phyloP scores from a whole-genome alignment of 352 stramenopile genomes.

The Poterioochromonas sp. region DNA sequence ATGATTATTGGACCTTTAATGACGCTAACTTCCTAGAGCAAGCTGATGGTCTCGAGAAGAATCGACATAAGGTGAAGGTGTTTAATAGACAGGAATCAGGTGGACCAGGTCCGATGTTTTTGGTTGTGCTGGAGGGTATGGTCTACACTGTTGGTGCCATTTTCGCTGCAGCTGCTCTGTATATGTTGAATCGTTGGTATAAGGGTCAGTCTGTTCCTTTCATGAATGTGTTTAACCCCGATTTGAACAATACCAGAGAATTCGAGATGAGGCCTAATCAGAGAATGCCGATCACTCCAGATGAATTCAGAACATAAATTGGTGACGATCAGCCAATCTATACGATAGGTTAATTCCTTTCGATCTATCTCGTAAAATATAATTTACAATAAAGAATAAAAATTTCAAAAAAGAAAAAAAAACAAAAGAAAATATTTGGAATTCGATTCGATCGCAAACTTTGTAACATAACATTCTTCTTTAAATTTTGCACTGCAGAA shows the following conservation, averaged over 20 bases:
- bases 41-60: not conserved
- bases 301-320: slow-evolving; percentile 26
- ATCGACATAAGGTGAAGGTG: slow-evolving; percentile 18
- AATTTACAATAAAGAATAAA: too few relatives aligned
- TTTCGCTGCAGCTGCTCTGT: slow-evolving; percentile 25
- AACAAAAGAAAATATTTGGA: too few relatives aligned
- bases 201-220: slow-evolving; percentile 26
- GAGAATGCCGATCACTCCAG: slow-evolving; percentile 25
- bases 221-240: slow-evolving; percentile 32
- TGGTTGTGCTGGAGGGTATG: slow-evolving; percentile 19
- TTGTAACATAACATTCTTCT: too few relatives aligned
- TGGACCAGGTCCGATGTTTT: not conserved
- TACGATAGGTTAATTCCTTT: too few relatives aligned
- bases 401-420: too few relatives aligned
- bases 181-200: slow-evolving; percentile 23
- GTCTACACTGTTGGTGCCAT: slow-evolving; percentile 32
- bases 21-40: slow-evolving; percentile 26
- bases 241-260: not conserved
- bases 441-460: too few relatives aligned
- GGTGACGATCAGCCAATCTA: too few relatives aligned
- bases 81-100: not conserved
- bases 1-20: slow-evolving; percentile 34
- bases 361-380: too few relatives aligned
- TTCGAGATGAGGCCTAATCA: slow-evolving; percentile 3
- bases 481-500: too few relatives aligned